Evolutionary conservation across 169 alveolate species (phyloP).

Genomic region (Plasmodium coatneyi): DNA sequence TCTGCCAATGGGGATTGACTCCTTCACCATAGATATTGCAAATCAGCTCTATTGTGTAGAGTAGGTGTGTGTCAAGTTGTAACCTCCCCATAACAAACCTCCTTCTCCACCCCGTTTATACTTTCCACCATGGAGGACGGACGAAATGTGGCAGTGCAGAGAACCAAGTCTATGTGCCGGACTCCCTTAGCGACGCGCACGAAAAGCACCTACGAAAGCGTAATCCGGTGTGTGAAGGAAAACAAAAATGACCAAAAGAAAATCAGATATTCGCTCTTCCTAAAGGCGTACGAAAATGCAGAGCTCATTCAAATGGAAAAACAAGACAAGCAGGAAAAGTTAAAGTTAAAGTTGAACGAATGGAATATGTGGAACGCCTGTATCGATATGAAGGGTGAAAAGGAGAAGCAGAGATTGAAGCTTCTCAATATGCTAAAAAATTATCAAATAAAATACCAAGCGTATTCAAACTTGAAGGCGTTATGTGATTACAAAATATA

Average conservation of each 20-base stretch:
- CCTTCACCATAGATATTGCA: not conserved
- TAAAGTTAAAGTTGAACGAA: not conserved
- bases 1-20: not conserved
- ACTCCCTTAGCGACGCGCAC: not conserved
- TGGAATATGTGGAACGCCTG: not conserved
- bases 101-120: not conserved
- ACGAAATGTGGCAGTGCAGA: not conserved
- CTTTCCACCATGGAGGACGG: not conserved
- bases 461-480: conserved; percentile 13
- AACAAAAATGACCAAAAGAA: conserved; percentile 31
- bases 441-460: conserved; percentile 43
- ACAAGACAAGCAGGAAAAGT: conserved; percentile 14
- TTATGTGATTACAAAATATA: conserved; percentile 54
- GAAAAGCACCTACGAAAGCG: conserved; percentile 23
- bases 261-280: conserved; percentile 21
- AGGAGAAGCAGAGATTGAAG: conserved; percentile 46
- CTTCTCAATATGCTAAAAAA: conserved; percentile 40
- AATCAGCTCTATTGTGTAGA: not conserved
- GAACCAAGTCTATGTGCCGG: not conserved
- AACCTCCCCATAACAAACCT: not conserved
- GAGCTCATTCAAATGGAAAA: conserved; percentile 44
- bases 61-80: not conserved
- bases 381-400: conserved; percentile 8
- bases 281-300: conserved; percentile 59
- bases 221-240: conserved; percentile 22